These are phyloP conservation scores for Globisporangium orthogonon DNA, from an alignment of 352 stramenopile species.

Conservation along the genomic window DNA sequence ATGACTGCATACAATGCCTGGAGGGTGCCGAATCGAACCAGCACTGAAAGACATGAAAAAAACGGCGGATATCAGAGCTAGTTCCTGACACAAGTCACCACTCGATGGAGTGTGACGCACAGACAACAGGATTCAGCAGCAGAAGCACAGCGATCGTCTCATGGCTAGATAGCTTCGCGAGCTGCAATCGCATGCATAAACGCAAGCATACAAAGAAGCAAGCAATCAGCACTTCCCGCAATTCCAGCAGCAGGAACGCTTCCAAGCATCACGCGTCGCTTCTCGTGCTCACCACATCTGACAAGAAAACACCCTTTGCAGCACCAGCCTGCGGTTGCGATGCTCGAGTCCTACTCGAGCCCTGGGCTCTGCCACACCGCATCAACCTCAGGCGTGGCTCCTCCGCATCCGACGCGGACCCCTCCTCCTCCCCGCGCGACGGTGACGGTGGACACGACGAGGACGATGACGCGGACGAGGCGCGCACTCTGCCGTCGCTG, in stretches of 20 bases:
- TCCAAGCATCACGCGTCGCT: background rate
- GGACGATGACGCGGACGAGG: constrained; percentile 10
- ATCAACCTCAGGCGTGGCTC: no score
- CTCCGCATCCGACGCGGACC: background rate
- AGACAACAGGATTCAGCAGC: constrained; percentile 34
- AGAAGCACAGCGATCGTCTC: constrained; percentile 26
- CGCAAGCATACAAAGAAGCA: no score
- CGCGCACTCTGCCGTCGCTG: background rate
- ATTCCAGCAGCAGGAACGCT: background rate
- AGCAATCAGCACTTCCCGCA: no score
- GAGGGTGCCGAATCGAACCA: constrained; percentile 35
- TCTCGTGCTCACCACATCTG: background rate
- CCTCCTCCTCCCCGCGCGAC: constrained; percentile 6
- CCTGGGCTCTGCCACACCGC: background rate
- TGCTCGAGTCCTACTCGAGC: background rate
- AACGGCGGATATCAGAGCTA: background rate
- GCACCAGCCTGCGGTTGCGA: background rate
- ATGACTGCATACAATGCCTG: constrained; percentile 17
- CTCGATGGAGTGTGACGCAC: constrained; percentile 13
- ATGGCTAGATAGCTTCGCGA: constrained; percentile 6
- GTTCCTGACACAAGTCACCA: background rate
- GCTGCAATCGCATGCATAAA: background rate
- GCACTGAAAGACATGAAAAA: constrained; percentile 15
- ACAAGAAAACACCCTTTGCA: background rate
- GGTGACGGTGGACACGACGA: constrained; percentile 11